Evolutionary conservation across 208 protist species (phyloP).

Genomic region (Acanthamoeba divionensis): DNA sequence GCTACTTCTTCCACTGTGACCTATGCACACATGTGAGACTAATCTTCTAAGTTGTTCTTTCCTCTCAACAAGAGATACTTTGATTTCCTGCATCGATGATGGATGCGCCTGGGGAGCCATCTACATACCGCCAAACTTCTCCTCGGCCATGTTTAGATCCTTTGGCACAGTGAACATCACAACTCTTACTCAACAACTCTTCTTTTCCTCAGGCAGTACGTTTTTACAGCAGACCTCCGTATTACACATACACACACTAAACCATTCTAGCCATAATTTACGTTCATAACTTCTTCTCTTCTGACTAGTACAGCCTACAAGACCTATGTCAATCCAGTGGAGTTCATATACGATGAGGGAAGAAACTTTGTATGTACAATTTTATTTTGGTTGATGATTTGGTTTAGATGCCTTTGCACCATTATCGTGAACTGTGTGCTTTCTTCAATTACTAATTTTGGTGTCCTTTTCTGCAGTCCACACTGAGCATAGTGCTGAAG

Average conservation of each 20-base stretch:
- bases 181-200: not conserved
- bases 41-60: not conserved
- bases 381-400: not conserved
- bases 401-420: not conserved
- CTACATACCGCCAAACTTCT: conserved; percentile 3
- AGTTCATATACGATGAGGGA: conserved; percentile 25
- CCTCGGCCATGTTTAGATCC: not conserved
- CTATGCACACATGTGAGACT: not conserved
- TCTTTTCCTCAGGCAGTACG: not conserved
- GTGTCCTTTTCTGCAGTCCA: not conserved
- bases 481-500: not conserved
- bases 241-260: not conserved
- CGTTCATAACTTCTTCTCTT: not conserved
- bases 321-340: not conserved
- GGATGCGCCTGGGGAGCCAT: not conserved
- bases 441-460: not conserved
- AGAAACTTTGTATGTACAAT: not conserved
- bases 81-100: not conserved
- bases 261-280: not conserved
- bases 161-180: not conserved
- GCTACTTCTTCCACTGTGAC: no score
- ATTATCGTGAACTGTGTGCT: not conserved
- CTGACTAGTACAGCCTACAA: not conserved
- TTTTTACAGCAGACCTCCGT: not conserved
- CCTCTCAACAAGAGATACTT: not conserved